Percentiles rank a stretch among this genome's conserved stretches.
Conservation (phyloP, 495 filamentous ascomycete genomes). For the Daldinia bambusicola region DNA sequence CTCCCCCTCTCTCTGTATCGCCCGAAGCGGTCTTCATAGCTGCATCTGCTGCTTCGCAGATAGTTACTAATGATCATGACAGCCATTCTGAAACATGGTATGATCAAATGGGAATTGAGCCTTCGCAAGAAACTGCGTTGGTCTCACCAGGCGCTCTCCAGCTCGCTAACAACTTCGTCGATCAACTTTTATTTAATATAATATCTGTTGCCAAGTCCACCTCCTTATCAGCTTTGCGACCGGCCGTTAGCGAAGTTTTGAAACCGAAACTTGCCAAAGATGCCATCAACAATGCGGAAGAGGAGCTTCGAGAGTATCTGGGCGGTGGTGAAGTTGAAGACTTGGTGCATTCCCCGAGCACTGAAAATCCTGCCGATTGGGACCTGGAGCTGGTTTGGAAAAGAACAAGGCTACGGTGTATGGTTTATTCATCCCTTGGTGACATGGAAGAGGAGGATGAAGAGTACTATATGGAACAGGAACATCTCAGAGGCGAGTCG, state of each 20-base stretch:
- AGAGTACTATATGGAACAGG: constrained; percentile 80
- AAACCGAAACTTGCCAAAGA: constrained; percentile 89
- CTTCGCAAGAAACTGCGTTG: constrained; percentile 71
- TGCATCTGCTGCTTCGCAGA: constrained; percentile 86
- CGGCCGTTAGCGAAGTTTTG: constrained; percentile 86
- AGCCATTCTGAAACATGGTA: constrained; percentile 72
- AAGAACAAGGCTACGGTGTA: constrained; percentile 87
- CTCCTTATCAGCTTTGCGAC: constrained; percentile 78
- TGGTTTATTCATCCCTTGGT: constrained; percentile 97
- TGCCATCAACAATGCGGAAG: constrained; percentile 86
- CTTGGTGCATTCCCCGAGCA: constrained; percentile 62
- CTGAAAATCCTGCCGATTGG: constrained; percentile 70
- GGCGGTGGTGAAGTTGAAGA: constrained; percentile 81
- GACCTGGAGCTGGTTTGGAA: constrained; percentile 92
- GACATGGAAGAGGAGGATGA: constrained; percentile 99
- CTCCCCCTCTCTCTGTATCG: constrained; percentile 71
- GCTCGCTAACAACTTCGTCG: constrained; percentile 91
- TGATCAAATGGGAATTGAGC: constrained; percentile 70
- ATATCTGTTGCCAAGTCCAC: constrained; percentile 83
- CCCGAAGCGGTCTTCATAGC: constrained; percentile 92
- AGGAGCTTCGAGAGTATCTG: constrained; percentile 89
- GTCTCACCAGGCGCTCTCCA: constrained; percentile 80
- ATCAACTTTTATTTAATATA: constrained; percentile 91
- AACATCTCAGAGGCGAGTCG: constrained; percentile 67
- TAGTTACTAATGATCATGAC: constrained; percentile 88